Base-by-base conservation (phyloP, 2,329 filamentous ascomycete species). In the Fusarium neocosmosporiellum region DNA sequence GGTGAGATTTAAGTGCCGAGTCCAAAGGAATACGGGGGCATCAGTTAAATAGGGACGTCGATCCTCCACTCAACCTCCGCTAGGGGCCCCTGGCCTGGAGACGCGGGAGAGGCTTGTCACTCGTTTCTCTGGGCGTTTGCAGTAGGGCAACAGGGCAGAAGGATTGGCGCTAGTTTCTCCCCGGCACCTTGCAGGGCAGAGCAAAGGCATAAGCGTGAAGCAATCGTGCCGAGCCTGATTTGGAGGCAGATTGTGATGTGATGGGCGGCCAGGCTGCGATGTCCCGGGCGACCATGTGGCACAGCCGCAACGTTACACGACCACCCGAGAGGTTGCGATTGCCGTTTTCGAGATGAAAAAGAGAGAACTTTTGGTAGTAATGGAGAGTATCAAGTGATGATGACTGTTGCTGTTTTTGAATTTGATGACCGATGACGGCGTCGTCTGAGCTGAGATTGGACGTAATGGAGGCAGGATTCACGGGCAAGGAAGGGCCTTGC, bases 231-330 rank as follows among this genome's bases (percentile, higher is more conserved):
- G 50, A 65, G 48, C 34, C 46, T 71, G 63, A 65, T 71, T 62
- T 68, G 48, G 63, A 62, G 62, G 27, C 37, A 58, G 48, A 43
- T 50, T 61, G 41, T 24, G 66, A 67, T 39, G 58, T 65, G 39
- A 43, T 50, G 57, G 34, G 20, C 43, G 65, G 63, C 60, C 34
- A 55, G 63, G 43, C 54, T 64, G 50, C 55, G 59, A 48, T 62
- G 53, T 39, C 58, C 55, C 58, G 55, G 50, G 63, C 57, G 59
- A 62, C 48, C 48, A 53, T 53, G 48, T 50, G 65, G 67, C 73
- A 74, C 70, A 76, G 77, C 48, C 75, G 76, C 77, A 75, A 77
- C 75, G 75, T 77, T 78, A 71, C 75, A 77, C 71, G 69, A 55
- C 63, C 63, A 67, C 54, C 62, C 41, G 59, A 65, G 34, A 64